These are phyloP conservation scores for Lolium perenne DNA, from an alignment of 176 grass and related monocot species.

Conservation along the genomic window DNA sequence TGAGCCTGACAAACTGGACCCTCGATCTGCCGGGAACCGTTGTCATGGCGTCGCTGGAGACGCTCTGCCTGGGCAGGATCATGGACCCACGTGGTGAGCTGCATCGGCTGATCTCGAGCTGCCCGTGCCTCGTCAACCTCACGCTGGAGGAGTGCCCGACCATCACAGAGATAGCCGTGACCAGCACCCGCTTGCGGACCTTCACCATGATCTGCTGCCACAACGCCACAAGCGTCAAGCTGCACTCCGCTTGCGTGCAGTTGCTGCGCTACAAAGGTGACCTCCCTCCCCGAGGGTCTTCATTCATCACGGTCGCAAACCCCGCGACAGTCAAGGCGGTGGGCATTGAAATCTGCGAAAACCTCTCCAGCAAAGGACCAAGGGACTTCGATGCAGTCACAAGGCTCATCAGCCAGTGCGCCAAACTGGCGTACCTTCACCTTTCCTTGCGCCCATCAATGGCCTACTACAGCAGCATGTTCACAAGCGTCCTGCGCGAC, in stretches of 20 bases:
- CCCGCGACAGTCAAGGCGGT: neutral
- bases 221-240: neutral
- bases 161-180: neutral
- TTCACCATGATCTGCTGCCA: constrained; percentile 36
- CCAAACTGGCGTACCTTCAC: neutral
- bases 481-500: neutral
- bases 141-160: constrained; percentile 35
- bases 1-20: too few species aligned
- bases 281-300: neutral
- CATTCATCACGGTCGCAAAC: neutral
- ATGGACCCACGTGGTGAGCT: neutral
- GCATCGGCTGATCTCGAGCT: neutral
- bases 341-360: neutral
- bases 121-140: neutral
- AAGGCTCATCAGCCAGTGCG: neutral
- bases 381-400: neutral
- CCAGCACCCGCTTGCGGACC: neutral
- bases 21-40: too few species aligned
- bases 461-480: neutral
- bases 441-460: constrained; percentile 14
- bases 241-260: neutral
- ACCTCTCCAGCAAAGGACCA: neutral
- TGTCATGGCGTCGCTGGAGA: too few species aligned
- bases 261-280: constrained; percentile 22
- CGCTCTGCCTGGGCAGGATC: neutral